Evolutionary conservation across 1,284 basidiomycete species (phyloP), one percentile per base, ranked within the genome.

Genomic region (Lignosus rhinocerotis): DNA sequence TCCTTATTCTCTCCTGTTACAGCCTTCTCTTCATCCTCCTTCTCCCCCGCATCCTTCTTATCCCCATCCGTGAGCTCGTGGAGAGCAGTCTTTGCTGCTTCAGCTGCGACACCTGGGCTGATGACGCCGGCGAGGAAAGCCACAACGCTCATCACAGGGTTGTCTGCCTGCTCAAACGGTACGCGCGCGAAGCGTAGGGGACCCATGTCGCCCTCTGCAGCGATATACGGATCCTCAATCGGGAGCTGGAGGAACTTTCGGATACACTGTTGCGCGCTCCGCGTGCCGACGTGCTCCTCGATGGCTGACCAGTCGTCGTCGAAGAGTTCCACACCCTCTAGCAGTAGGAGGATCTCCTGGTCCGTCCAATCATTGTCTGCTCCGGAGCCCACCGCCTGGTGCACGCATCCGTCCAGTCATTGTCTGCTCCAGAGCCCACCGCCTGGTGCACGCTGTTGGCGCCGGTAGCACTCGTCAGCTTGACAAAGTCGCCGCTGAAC

Each of bases 121-220:
- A 99, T 92, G 1, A 96, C 94, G 16, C 91, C 91, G 14, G 96
- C 95, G 47, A 99, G 80, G 78, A 98, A 98, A 1, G 96, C 93
- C 12, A 99, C 95, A 25, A 99, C 96, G 73, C 92, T 95, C 94
- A 99, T 95, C 34, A 99, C 94, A 0, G 96, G 96, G 72, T 99
- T 99, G 70, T 98, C 97, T 1, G 92, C 87, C 70, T 95, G 92
- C 64, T 95, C 91, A 71, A 98, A 97, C 0, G 96, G 96, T 58
- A 96, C 79, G 8, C 90, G 76, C 1, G 86, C 85, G 63, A 90
- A 95, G 64, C 90, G 80, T 56, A 98, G 76, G 0, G 92, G 84
- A 7, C 94, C 95, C 70, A 93, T 84, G 55, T 88, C 84, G 12
- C 82, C 87, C 66, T 92, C 90, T 2, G 84, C 82, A 31, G 83